Evolutionary conservation across 163 green algal genomes (phyloP).

Genomic region (Scenedesmus sp.): DNA sequence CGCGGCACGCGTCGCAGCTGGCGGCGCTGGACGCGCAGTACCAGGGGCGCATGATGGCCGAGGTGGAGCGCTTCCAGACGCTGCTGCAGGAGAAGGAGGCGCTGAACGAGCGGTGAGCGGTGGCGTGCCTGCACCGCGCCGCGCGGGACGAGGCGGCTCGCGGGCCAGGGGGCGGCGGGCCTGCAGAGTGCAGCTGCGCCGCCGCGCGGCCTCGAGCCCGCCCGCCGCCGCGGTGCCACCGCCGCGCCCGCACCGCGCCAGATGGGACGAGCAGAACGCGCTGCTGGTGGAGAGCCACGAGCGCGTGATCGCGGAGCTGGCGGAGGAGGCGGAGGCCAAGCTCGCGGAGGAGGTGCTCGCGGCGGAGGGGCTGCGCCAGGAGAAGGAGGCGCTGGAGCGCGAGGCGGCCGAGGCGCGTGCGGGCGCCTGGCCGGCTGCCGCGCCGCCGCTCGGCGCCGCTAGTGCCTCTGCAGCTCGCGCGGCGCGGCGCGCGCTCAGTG

Average conservation of each 20-base stretch:
- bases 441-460: too few relatives aligned
- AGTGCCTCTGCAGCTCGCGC: too few relatives aligned
- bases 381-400: constrained; percentile 32
- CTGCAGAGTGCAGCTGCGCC: too few relatives aligned
- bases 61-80: constrained; percentile 85
- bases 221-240: too few relatives aligned
- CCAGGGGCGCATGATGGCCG: constrained; percentile 88
- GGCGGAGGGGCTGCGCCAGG: constrained; percentile 60
- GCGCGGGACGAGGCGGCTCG: too few relatives aligned
- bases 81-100: constrained; percentile 84
- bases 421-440: background rate
- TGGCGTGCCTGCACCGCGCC: background rate
- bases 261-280: constrained; percentile 85
- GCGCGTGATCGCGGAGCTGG: constrained; percentile 83
- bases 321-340: constrained; percentile 85
- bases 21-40: constrained; percentile 80
- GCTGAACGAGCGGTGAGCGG: constrained; percentile 68
- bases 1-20: constrained; percentile 69
- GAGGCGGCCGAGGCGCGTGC: constrained; percentile 36
- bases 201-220: too few relatives aligned
- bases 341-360: constrained; percentile 72
- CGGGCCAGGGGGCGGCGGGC: too few relatives aligned
- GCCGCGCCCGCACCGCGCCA: too few relatives aligned
- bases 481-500: too few relatives aligned
- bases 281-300: constrained; percentile 87